Evolutionary conservation across 2,329 filamentous ascomycete genomes (phyloP).

Genomic region (Chalaropsis ovoidea): DNA sequence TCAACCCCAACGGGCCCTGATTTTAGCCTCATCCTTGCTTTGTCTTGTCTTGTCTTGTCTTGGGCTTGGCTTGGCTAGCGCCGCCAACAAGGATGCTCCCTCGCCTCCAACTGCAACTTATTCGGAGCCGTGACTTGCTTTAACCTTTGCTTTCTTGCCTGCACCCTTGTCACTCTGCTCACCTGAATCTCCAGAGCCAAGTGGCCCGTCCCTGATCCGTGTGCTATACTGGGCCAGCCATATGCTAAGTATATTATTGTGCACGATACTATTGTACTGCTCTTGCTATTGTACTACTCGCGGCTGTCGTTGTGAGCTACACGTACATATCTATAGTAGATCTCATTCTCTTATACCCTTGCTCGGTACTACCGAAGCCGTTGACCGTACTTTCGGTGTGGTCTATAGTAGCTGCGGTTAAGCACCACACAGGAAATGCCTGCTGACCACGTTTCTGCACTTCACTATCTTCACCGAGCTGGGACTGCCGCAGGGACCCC

Average conservation of each 20-base stretch:
- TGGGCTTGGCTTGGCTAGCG: neutral
- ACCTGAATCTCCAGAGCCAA: neutral
- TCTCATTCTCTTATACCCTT: neutral
- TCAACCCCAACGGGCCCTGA: slow-evolving; percentile 3
- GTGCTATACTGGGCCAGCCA: neutral
- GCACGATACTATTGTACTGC: neutral
- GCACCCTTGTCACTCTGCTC: slow-evolving; percentile 1
- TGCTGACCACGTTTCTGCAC: neutral
- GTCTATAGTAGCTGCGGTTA: neutral
- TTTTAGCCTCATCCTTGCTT: slow-evolving; percentile 10
- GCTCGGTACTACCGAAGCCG: neutral
- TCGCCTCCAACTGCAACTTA: neutral
- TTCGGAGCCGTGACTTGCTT: slow-evolving; percentile 9
- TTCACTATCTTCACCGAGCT: neutral
- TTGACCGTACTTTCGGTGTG: slow-evolving; percentile 8
- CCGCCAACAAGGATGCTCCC: neutral
- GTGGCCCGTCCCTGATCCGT: slow-evolving; percentile 8
- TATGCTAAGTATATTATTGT: slow-evolving; percentile 3
- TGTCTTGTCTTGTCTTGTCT: slow-evolving; percentile 3
- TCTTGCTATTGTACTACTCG: neutral
- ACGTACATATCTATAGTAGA: neutral
- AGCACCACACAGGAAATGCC: neutral
- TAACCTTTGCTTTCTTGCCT: neutral
- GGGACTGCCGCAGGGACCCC: neutral
- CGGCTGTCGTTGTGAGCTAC: too few relatives aligned